Percentiles rank a stretch among this genome's conserved stretches.
These are phyloP conservation scores for Teratosphaeria epicoccoides DNA, from an alignment of 2,329 filamentous ascomycete genomes.

Conservation along the genomic window DNA sequence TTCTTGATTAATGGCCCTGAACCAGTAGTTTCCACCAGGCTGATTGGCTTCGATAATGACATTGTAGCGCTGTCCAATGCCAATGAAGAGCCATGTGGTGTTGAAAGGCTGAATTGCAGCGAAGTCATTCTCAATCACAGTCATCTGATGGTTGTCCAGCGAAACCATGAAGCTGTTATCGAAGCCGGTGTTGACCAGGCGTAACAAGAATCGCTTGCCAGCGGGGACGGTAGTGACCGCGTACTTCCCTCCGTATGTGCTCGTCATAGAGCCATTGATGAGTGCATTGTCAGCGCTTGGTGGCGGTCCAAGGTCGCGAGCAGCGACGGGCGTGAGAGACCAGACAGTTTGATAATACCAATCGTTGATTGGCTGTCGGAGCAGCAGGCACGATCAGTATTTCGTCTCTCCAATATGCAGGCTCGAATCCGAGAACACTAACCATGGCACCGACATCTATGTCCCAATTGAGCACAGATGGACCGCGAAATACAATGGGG, in stretches of 20 bases:
- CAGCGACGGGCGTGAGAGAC: slow-evolving; percentile 26
- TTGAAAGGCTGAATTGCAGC: background rate
- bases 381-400: background rate
- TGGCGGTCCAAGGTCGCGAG: slow-evolving; percentile 8
- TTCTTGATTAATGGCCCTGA: slow-evolving; percentile 25
- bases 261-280: slow-evolving; percentile 44
- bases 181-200: background rate
- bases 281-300: slow-evolving; percentile 23
- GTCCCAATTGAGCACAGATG: slow-evolving; percentile 29
- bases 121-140: slow-evolving; percentile 1
- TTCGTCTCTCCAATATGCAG: background rate
- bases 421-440: background rate
- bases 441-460: slow-evolving; percentile 10
- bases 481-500: slow-evolving; percentile 30
- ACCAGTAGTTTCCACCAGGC: slow-evolving; percentile 35
- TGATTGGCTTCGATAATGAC: slow-evolving; percentile 23
- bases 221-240: slow-evolving; percentile 44
- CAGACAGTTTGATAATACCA: slow-evolving; percentile 17
- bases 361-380: slow-evolving; percentile 10
- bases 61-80: slow-evolving; percentile 3
- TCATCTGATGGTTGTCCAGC: slow-evolving; percentile 1
- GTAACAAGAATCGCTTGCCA: background rate
- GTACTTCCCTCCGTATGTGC: slow-evolving; percentile 30
- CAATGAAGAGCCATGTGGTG: background rate
- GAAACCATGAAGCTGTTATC: slow-evolving; percentile 1